Conservation (phyloP, 148 eudicot species). For the Camellia sinensis region DNA sequence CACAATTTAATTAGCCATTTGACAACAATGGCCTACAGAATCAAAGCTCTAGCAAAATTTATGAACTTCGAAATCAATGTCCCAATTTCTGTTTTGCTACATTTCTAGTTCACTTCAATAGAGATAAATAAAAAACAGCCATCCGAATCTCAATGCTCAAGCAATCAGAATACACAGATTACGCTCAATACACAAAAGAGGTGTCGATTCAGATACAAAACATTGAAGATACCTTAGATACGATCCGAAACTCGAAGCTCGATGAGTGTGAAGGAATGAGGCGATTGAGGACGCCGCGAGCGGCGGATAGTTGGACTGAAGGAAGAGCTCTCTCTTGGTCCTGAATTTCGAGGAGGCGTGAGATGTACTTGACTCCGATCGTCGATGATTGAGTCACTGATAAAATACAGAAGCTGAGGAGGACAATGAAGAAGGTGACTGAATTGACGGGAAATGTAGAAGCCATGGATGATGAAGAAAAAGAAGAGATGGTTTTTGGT, state of each 20-base stretch:
- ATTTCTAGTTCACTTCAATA: background rate
- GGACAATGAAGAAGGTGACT: background rate
- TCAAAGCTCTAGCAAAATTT: background rate
- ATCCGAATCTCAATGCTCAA: background rate
- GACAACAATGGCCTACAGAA: background rate
- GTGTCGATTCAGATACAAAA: too few relatives aligned
- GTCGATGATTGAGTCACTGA: conserved; percentile 31
- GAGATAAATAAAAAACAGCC: background rate
- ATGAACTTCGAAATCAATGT: background rate
- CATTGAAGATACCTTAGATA: conserved; percentile 33
- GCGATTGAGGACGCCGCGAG: conserved; percentile 32
- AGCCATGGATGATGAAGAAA: conserved; percentile 15
- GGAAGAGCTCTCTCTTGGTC: conserved; percentile 39
- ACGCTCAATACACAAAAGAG: too few relatives aligned
- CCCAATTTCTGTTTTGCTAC: background rate
- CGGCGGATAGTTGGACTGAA: conserved; percentile 36
- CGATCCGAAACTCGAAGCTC: conserved; percentile 41
- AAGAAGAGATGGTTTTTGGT: background rate
- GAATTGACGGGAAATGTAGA: conserved; percentile 10
- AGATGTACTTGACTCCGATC: conserved; percentile 36
- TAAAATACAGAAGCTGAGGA: background rate
- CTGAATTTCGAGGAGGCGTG: conserved; percentile 38
- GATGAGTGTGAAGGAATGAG: conserved; percentile 44
- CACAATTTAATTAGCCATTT: too few relatives aligned
- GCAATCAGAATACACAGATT: background rate